These are phyloP conservation scores for Saposhnikovia divaricata DNA, from an alignment of 129 eudicot genomes.

Conservation along the genomic window DNA sequence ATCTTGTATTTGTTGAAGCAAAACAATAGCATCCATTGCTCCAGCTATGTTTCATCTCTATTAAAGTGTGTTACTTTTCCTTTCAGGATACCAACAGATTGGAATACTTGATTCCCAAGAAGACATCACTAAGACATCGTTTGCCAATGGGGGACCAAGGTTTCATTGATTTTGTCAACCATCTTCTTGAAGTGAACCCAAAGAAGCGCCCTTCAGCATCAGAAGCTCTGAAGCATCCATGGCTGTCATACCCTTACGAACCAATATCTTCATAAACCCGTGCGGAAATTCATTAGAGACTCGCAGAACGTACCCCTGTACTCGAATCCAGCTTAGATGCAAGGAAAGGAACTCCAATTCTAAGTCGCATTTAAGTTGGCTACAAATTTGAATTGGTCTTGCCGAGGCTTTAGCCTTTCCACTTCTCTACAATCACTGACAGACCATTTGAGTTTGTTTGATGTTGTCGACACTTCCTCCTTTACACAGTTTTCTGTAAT, in stretches of 20 bases:
- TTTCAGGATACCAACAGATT: conserved; percentile 63
- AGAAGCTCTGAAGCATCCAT: conserved; percentile 82
- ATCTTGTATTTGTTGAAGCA: background rate
- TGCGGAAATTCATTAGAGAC: background rate
- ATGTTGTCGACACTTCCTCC: background rate
- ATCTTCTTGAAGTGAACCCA: conserved; percentile 81
- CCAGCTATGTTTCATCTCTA: background rate
- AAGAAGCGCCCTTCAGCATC: conserved; percentile 78
- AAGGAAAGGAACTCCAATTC: background rate
- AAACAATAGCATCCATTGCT: background rate
- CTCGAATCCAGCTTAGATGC: background rate
- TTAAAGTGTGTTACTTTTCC: conserved; percentile 3
- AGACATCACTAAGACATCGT: conserved; percentile 79
- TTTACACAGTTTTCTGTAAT: background rate
- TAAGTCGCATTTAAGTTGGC: background rate
- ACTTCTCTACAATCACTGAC: background rate
- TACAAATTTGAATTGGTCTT: background rate
- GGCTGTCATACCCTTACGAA: conserved; percentile 90
- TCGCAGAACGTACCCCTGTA: background rate
- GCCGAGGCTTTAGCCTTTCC: background rate
- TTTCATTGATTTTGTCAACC: conserved; percentile 73
- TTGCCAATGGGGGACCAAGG: conserved; percentile 98
- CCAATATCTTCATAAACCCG: conserved; percentile 69
- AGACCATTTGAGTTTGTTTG: background rate
- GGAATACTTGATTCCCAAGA: conserved; percentile 83